Conservation (phyloP, 305 asterid species). For the Solanum aculeatissimum region DNA sequence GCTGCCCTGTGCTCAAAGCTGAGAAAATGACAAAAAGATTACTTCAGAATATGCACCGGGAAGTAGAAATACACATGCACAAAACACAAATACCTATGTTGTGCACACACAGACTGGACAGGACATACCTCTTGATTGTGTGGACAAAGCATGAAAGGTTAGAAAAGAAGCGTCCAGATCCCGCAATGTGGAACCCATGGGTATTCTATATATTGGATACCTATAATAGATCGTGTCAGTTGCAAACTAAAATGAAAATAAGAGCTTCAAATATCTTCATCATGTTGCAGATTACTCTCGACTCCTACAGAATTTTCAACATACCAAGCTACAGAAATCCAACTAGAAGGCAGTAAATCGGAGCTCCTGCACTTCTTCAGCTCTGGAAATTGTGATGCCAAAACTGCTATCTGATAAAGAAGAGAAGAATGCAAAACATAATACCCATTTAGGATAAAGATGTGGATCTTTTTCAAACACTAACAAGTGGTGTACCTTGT, state of each 20-base stretch:
- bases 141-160: conserved; percentile 67
- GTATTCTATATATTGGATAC: conserved; percentile 87
- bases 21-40: neutral
- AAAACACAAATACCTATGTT: neutral
- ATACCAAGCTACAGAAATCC: conserved; percentile 92
- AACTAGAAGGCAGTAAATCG: conserved; percentile 72
- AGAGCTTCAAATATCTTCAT: neutral
- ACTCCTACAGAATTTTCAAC: conserved; percentile 1
- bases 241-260: conserved; percentile 4
- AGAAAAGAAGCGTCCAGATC: conserved; percentile 69
- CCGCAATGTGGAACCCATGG: conserved; percentile 50
- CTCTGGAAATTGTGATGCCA: conserved; percentile 51
- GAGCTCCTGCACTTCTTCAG: conserved; percentile 58
- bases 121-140: conserved; percentile 40
- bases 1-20: conserved; percentile 24
- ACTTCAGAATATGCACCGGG: neutral
- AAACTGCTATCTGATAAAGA: conserved; percentile 39
- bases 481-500: conserved; percentile 37
- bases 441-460: conserved; percentile 5
- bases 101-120: neutral
- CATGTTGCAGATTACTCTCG: neutral
- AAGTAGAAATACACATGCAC: neutral
- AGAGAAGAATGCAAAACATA: conserved; percentile 6
- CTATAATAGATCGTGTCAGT: conserved; percentile 27
- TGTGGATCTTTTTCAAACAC: neutral